Base-by-base conservation (phyloP, 306 rosid species). In the Cicer arietinum region DNA sequence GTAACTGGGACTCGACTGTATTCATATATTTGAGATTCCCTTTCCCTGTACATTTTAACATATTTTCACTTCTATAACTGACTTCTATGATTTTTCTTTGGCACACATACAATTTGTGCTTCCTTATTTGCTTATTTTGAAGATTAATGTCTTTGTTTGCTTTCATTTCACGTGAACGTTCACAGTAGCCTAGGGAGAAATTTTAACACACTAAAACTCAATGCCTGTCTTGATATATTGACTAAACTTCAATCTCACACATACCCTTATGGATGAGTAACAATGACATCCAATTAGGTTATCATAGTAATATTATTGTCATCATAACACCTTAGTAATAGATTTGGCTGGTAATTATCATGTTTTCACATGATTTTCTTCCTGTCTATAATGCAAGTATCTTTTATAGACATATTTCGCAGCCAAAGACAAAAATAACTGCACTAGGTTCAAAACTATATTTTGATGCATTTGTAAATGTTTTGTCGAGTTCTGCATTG, bases 81-180 rank as follows among this genome's bases (percentile, higher is more conserved):
- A 48, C 69, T 35, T 71, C 66, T 64, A 44, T 54, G 53, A 22
- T 67, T 51, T 70, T 76, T 60, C 54, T 60, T 67, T 64, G 57
- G 30, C 56, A 56, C 74, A 16, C 20, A 58, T 70, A 45, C 41
- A 30, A 41, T 35, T 30, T 60, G 44, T 50, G 22, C 11, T 53
- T 71, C 74, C 42, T 22, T 76, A 44, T 45, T 72, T 11, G 16
- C 70, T 69, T 35, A 16, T 14, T 37, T 54, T 54, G 40, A 71
- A 44, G 43, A 22, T 30, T 48, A 6, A 25, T 71, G 22, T 68
- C 80, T 22, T 52, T 14, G 30, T 12, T 60, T 76, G 59, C 53
- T 52, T 61, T 66, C 45, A 46, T 67, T 39, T 66, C 73, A 65
- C 30, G 5, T 39, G 52, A 52, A 39, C 45, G 58, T n/a, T 71